Percentiles rank a stretch among this genome's conserved stretches.
Conservation (phyloP, 495 filamentous ascomycete species). For the Aspergillus bridgeri region DNA sequence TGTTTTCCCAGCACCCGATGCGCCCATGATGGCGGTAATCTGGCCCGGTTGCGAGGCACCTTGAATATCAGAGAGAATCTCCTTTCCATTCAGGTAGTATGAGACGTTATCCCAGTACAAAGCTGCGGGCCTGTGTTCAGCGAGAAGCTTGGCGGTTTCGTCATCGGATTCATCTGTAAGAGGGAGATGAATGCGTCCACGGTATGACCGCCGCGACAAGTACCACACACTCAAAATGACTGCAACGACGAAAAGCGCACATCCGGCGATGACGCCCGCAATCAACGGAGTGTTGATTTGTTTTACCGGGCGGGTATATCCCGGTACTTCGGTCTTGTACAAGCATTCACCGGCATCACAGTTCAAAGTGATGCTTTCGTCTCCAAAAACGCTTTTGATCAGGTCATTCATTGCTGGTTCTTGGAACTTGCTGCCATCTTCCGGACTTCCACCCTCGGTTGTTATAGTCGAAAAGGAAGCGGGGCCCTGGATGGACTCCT, state of each 20-base stretch:
- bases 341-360: slow-evolving; percentile 90
- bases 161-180: slow-evolving; percentile 87
- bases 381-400: slow-evolving; percentile 84
- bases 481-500: slow-evolving; percentile 75
- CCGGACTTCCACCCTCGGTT: slow-evolving; percentile 52
- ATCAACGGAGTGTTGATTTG: slow-evolving; percentile 97
- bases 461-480: slow-evolving; percentile 75
- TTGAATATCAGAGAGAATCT: slow-evolving; percentile 76
- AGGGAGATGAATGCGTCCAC: slow-evolving; percentile 68
- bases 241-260: slow-evolving; percentile 79
- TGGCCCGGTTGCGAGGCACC: slow-evolving; percentile 87
- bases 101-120: slow-evolving; percentile 85
- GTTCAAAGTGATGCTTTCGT: slow-evolving; percentile 76
- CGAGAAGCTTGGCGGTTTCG: slow-evolving; percentile 77
- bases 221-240: slow-evolving; percentile 86
- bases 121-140: slow-evolving; percentile 85
- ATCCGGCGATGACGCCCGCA: slow-evolving; percentile 87
- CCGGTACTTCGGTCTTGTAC: slow-evolving; percentile 86
- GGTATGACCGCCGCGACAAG: slow-evolving; percentile 66
- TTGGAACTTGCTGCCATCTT: slow-evolving; percentile 73
- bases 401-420: slow-evolving; percentile 88
- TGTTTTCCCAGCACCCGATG: slow-evolving; percentile 95
- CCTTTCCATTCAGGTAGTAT: slow-evolving; percentile 81
- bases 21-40: slow-evolving; percentile 96
- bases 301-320: slow-evolving; percentile 83